phyloP scores from a whole-genome alignment of 805 yeast species.

The Wickerhamomyces subpelliculosus region DNA sequence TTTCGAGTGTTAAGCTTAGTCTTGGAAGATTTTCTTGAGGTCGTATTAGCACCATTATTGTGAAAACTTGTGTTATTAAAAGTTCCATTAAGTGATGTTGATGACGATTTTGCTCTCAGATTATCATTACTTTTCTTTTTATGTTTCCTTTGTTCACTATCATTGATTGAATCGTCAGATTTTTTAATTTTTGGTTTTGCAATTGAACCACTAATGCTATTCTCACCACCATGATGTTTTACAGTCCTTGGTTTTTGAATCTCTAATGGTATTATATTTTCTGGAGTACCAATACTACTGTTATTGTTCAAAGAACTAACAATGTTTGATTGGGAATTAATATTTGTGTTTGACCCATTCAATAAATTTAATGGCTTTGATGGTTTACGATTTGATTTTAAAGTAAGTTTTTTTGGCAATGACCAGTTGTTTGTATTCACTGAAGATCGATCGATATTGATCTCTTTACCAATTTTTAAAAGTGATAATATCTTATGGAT shows the following conservation, averaged over 20 bases:
- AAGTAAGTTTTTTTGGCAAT: not conserved
- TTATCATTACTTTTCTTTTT: not conserved
- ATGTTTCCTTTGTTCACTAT: not conserved
- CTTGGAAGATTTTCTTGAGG: no score
- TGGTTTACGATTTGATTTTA: no score
- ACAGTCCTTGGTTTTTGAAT: not conserved
- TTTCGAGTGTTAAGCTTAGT: no score
- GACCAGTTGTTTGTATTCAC: no score
- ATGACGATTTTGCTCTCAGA: not conserved
- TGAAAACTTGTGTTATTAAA: no score
- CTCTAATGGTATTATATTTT: not conserved
- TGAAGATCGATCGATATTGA: no score
- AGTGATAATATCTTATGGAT: not conserved
- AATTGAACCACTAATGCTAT: not conserved
- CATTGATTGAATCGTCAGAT: not conserved
- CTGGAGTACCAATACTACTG: no score
- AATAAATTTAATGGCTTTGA: not conserved
- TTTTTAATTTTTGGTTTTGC: not conserved
- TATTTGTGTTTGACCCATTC: not conserved
- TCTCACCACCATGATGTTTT: not conserved
- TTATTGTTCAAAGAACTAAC: no score
- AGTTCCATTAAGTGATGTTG: not conserved
- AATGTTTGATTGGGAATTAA: no score
- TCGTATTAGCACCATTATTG: no score
- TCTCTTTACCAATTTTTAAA: not conserved